These are phyloP conservation scores for Carex myosuroides DNA, from an alignment of 176 grass and related monocot genomes.

Conservation along the genomic window DNA sequence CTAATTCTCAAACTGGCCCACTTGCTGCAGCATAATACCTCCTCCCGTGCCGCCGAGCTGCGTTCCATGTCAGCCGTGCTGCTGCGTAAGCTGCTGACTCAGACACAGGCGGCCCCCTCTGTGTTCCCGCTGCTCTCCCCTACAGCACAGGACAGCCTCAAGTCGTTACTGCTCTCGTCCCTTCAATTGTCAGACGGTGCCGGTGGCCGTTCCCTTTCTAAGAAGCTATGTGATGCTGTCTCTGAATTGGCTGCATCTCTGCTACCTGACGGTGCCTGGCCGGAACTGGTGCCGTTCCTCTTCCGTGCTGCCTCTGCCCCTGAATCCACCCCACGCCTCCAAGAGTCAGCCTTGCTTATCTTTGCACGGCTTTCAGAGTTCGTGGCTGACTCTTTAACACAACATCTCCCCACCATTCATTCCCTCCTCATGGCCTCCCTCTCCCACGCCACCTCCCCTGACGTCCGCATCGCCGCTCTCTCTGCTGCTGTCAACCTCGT, in stretches of 20 bases:
- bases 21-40: constrained; percentile 30
- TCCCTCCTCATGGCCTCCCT: constrained; percentile 60
- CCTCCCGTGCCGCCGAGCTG: constrained; percentile 50
- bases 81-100: constrained; percentile 26
- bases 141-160: constrained; percentile 40
- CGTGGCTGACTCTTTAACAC: constrained; percentile 58
- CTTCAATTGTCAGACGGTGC: constrained; percentile 49
- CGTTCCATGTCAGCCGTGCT: constrained; percentile 39
- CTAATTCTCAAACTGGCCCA: constrained; percentile 63
- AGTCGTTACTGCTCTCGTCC: constrained; percentile 49
- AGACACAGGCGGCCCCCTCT: not conserved
- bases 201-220: constrained; percentile 36
- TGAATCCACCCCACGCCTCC: constrained; percentile 42
- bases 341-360: constrained; percentile 78
- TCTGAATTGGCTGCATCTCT: constrained; percentile 70
- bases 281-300: constrained; percentile 81
- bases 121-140: constrained; percentile 71
- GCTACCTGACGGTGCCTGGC: constrained; percentile 62
- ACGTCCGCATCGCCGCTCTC: constrained; percentile 80
- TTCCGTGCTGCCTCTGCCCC: constrained; percentile 57
- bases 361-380: constrained; percentile 68
- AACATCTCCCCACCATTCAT: constrained; percentile 78
- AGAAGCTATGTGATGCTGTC: constrained; percentile 87
- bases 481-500: constrained; percentile 77
- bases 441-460: constrained; percentile 57